Conservation (phyloP, 1,284 basidiomycete genomes). For the Phaffia rhodozyma region DNA sequence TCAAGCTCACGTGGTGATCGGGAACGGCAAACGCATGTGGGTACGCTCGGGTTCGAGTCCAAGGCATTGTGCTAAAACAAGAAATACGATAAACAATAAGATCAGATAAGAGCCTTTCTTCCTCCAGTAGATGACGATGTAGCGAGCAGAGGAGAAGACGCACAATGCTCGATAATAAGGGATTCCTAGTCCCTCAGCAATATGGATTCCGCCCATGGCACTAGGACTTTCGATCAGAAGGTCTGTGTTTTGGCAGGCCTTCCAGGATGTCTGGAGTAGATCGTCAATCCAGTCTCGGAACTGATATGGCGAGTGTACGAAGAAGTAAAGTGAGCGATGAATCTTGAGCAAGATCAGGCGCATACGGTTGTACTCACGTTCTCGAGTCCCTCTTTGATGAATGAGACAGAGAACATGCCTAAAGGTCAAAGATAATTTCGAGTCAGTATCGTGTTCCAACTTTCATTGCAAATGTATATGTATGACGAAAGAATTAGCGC, state of each 20-base stretch:
- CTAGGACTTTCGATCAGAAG: constrained; percentile 88
- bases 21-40: constrained; percentile 97
- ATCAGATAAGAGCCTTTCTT: not conserved
- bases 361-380: constrained; percentile 46
- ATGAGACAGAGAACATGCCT: constrained; percentile 83
- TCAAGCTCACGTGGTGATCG: constrained; percentile 41
- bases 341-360: not conserved
- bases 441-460: no score
- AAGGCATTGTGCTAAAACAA: constrained; percentile 41
- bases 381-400: constrained; percentile 75
- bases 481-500: no score
- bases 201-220: constrained; percentile 97
- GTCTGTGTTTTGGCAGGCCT: constrained; percentile 88
- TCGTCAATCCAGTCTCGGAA: constrained; percentile 97
- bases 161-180: constrained; percentile 92
- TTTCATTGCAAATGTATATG: no score
- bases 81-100: constrained; percentile 16
- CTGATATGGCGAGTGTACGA: constrained; percentile 34
- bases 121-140: not conserved
- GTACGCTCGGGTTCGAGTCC: constrained; percentile 62
- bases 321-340: not conserved
- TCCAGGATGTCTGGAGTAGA: constrained; percentile 82
- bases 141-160: constrained; percentile 47
- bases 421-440: no score
- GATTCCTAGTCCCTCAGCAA: constrained; percentile 83